Evolutionary conservation across 2,329 filamentous ascomycete genomes (phyloP).

Genomic region (Aspergillus sp.): DNA sequence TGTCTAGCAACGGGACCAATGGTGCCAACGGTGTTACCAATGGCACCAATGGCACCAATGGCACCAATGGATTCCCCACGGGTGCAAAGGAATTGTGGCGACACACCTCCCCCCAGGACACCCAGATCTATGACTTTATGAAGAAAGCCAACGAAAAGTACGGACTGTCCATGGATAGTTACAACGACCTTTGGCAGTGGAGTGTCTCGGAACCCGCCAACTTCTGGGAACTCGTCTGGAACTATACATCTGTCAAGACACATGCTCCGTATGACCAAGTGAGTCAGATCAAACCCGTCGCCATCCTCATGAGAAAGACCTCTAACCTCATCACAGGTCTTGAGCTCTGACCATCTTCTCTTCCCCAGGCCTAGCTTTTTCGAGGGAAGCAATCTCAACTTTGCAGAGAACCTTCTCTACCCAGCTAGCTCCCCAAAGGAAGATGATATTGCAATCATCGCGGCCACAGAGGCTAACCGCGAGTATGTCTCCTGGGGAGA

Average conservation of each 20-base stretch:
- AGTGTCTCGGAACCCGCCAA: constrained; percentile 71
- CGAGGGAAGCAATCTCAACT: constrained; percentile 75
- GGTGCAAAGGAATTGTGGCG: constrained; percentile 62
- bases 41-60: not conserved
- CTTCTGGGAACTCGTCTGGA: constrained; percentile 87
- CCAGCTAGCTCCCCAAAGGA: constrained; percentile 61
- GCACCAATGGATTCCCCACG: constrained; percentile 7
- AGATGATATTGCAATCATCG: constrained; percentile 69
- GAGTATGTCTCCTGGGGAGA: constrained; percentile 73
- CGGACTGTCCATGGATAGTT: constrained; percentile 60
- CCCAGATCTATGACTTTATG: constrained; percentile 71
- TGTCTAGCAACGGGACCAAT: not conserved
- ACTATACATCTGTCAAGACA: constrained; percentile 73
- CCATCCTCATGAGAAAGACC: not conserved
- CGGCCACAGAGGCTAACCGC: constrained; percentile 70
- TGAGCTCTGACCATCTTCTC: constrained; percentile 67
- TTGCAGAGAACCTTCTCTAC: constrained; percentile 91
- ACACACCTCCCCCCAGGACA: constrained; percentile 65
- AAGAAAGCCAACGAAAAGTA: constrained; percentile 68
- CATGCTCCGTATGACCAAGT: constrained; percentile 55
- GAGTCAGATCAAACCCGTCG: constrained; percentile 11
- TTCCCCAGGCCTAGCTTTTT: constrained; percentile 90
- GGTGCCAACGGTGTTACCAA: not conserved
- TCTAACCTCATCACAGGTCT: constrained; percentile 52
- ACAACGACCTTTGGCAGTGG: constrained; percentile 80